These are phyloP conservation scores for Asterella californica DNA, from an alignment of 225 moss, liverwort and hornwort genomes.

Conservation along the genomic window DNA sequence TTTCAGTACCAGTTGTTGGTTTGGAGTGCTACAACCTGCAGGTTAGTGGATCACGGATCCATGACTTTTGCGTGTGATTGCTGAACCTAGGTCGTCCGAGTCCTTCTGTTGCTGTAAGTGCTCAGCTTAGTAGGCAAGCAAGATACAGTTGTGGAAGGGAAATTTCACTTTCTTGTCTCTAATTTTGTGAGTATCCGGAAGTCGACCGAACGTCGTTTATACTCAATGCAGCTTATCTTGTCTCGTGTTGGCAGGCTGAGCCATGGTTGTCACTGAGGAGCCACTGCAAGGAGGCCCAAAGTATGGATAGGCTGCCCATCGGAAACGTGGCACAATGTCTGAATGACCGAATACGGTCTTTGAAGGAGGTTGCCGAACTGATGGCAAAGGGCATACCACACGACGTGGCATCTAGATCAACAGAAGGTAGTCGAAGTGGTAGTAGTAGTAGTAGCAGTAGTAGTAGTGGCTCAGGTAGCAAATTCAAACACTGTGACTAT, in stretches of 20 bases:
- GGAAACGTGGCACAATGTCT: slow-evolving; percentile 28
- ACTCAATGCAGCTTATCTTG: not conserved
- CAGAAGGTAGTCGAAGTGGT: slow-evolving; percentile 18
- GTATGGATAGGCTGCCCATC: slow-evolving; percentile 10
- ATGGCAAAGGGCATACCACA: slow-evolving; percentile 50
- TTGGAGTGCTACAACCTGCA: slow-evolving; percentile 55
- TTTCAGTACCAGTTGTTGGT: slow-evolving; percentile 54
- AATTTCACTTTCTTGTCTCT: not conserved
- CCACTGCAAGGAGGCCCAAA: slow-evolving; percentile 23
- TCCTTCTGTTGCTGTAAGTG: not conserved
- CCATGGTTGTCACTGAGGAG: slow-evolving; percentile 45
- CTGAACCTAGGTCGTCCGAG: not conserved
- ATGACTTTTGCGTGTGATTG: not conserved
- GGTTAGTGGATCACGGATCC: slow-evolving; percentile 24
- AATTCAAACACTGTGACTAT: slow-evolving; percentile 54
- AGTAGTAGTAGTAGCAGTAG: slow-evolving; percentile 15
- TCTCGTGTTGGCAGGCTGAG: slow-evolving; percentile 37
- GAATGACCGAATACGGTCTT: slow-evolving; percentile 41
- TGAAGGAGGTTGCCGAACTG: slow-evolving; percentile 43
- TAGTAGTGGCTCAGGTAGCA: slow-evolving; percentile 21
- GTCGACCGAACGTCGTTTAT: too few relatives aligned
- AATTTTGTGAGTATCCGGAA: too few relatives aligned
- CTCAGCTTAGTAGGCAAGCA: not conserved
- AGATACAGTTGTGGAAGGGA: too few relatives aligned
- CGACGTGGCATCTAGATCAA: slow-evolving; percentile 12